A percentile compares a stretch with the other conserved stretches of the same genome.
Evolutionary conservation across 306 rosid genomes (phyloP).

Genomic region (Neltuma alba): DNA sequence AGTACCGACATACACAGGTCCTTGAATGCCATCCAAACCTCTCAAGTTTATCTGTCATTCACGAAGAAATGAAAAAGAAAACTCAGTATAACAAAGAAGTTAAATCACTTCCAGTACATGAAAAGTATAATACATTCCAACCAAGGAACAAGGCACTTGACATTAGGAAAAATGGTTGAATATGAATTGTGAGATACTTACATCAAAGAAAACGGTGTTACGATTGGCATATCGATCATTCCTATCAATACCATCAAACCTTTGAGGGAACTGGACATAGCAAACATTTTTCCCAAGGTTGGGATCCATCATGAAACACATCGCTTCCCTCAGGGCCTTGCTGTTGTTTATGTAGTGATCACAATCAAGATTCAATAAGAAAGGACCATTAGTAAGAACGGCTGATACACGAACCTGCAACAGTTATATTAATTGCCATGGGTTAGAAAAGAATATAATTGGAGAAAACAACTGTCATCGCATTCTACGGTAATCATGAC

Average conservation of each 20-base stretch:
- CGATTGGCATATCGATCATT: conserved; percentile 95
- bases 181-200: conserved; percentile 46
- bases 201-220: conserved; percentile 90
- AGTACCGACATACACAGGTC: conserved; percentile 95
- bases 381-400: conserved; percentile 89
- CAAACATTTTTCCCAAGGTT: conserved; percentile 86
- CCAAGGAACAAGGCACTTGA: conserved; percentile 11
- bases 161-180: conserved; percentile 5
- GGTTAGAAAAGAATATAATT: not conserved
- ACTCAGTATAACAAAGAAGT: conserved; percentile 7
- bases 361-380: conserved; percentile 96
- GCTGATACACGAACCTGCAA: conserved; percentile 91
- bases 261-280: conserved; percentile 91
- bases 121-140: conserved; percentile 12
- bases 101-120: not conserved
- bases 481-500: conserved; percentile 28
- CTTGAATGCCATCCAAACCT: conserved; percentile 94
- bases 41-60: conserved; percentile 75
- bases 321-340: conserved; percentile 90
- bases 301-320: conserved; percentile 96
- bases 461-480: conserved; percentile 10
- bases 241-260: conserved; percentile 89
- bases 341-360: conserved; percentile 94
- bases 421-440: not conserved
- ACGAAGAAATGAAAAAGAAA: conserved; percentile 26